phyloP scores from a whole-genome alignment of 345 rosid species.

The Boechera retrofracta region DNA sequence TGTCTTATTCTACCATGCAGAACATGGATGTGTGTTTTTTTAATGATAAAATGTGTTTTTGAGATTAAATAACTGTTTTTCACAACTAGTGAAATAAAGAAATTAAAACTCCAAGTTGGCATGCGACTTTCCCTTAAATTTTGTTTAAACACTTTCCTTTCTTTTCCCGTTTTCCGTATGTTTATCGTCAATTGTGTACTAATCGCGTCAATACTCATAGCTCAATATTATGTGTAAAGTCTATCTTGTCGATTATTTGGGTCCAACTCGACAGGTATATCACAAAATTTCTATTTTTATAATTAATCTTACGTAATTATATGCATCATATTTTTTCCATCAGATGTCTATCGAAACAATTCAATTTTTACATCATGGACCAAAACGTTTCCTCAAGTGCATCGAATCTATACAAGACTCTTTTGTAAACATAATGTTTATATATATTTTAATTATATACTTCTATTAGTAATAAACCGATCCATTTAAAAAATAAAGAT shows the following conservation, averaged over 20 bases:
- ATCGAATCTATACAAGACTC: conserved; percentile 1
- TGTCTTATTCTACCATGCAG: conserved; percentile 9
- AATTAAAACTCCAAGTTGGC: conserved; percentile 8
- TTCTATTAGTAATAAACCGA: not conserved
- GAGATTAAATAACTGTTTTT: conserved; percentile 4
- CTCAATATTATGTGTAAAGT: conserved; percentile 41
- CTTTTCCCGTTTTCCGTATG: conserved; percentile 10
- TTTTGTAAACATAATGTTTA: conserved; percentile 1
- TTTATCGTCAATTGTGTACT: conserved; percentile 33
- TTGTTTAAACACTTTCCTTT: conserved; percentile 9
- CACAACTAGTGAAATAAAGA: conserved; percentile 26
- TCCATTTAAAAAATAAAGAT: not conserved
- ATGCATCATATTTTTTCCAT: not conserved
- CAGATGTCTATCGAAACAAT: not conserved
- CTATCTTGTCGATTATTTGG: conserved; percentile 39
- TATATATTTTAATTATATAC: no score
- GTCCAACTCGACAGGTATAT: conserved; percentile 49
- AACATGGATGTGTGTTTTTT: not conserved
- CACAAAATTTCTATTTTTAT: not conserved
- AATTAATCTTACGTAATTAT: conserved; percentile 15
- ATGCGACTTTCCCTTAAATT: not conserved
- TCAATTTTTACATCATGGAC: conserved; percentile 1
- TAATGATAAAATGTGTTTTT: not conserved
- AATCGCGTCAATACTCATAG: conserved; percentile 37
- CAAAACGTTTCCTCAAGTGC: conserved; percentile 3